Evolutionary conservation across 495 filamentous ascomycete species (phyloP).

Genomic region (Paragyromitra xinjiangensis): DNA sequence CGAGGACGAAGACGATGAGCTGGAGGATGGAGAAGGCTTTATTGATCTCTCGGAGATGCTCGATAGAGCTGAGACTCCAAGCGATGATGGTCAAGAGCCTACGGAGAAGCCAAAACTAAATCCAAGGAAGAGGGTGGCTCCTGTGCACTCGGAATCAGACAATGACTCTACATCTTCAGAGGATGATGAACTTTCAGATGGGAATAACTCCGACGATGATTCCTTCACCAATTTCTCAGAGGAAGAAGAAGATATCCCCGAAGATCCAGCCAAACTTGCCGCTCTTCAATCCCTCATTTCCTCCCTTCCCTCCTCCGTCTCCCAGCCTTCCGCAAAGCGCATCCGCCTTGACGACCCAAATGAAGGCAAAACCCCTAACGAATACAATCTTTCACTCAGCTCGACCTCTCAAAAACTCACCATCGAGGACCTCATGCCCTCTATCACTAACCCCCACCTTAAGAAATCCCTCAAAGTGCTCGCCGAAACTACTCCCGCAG

Average conservation of each 20-base stretch:
- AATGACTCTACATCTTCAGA: slow-evolving; percentile 53
- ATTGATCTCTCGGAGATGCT: slow-evolving; percentile 52
- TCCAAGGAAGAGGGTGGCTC: slow-evolving; percentile 47
- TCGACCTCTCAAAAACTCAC: slow-evolving; percentile 73
- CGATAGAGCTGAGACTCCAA: slow-evolving; percentile 50
- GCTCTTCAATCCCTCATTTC: slow-evolving; percentile 76
- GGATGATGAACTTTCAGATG: slow-evolving; percentile 60
- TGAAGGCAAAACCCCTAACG: slow-evolving; percentile 53
- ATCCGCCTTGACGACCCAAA: slow-evolving; percentile 57
- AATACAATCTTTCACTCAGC: slow-evolving; percentile 55
- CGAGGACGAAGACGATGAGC: slow-evolving; percentile 61
- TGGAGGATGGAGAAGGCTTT: slow-evolving; percentile 56
- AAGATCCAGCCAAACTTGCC: slow-evolving; percentile 69
- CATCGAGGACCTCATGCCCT: slow-evolving; percentile 77
- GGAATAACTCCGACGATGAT: slow-evolving; percentile 63
- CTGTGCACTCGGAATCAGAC: slow-evolving; percentile 63
- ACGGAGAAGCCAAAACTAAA: not conserved
- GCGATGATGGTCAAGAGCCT: not conserved
- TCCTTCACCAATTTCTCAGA: slow-evolving; percentile 65
- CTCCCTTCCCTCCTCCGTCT: slow-evolving; percentile 62
- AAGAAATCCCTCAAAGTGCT: slow-evolving; percentile 81
- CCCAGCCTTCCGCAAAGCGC: slow-evolving; percentile 45
- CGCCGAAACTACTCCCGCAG: slow-evolving; percentile 62
- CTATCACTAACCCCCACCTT: slow-evolving; percentile 75
- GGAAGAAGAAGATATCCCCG: slow-evolving; percentile 66